Conservation (phyloP, 1,284 basidiomycete species). For the Ustilago nuda region DNA sequence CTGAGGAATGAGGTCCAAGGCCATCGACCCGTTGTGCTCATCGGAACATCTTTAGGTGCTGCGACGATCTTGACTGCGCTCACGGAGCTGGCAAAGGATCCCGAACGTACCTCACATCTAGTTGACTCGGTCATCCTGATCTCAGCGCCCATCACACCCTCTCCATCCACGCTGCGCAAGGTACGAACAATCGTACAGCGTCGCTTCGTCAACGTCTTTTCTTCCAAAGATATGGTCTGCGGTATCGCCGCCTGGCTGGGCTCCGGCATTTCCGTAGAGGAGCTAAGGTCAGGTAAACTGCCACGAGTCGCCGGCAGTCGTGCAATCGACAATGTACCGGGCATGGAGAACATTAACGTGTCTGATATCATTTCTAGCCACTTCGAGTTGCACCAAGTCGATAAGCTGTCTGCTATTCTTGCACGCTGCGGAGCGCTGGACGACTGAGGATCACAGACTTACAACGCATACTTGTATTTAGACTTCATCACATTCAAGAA, state of each 20-base stretch:
- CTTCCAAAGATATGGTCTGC: conserved; percentile 72
- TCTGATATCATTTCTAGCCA: conserved; percentile 57
- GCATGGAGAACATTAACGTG: conserved; percentile 62
- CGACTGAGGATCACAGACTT: conserved; percentile 13
- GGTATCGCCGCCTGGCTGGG: conserved; percentile 72
- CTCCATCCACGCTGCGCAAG: conserved; percentile 70
- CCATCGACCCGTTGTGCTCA: conserved; percentile 73
- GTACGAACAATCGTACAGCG: conserved; percentile 71
- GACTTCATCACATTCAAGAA: no score
- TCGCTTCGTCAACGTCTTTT: conserved; percentile 72
- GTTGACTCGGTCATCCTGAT: conserved; percentile 72
- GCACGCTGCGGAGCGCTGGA: conserved; percentile 42
- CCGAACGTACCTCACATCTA: conserved; percentile 64
- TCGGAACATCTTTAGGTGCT: conserved; percentile 74
- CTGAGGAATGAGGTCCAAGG: conserved; percentile 74
- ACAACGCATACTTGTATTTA: no score
- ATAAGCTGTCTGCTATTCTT: conserved; percentile 35
- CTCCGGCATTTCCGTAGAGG: conserved; percentile 65
- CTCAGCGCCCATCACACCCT: conserved; percentile 71
- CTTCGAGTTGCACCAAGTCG: conserved; percentile 52
- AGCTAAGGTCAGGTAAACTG: conserved; percentile 70
- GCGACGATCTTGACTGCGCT: conserved; percentile 73
- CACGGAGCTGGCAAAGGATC: conserved; percentile 70
- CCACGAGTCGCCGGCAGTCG: conserved; percentile 52
- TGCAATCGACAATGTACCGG: conserved; percentile 47